Conservation (phyloP, 345 rosid species). For the Mangifera indica region DNA sequence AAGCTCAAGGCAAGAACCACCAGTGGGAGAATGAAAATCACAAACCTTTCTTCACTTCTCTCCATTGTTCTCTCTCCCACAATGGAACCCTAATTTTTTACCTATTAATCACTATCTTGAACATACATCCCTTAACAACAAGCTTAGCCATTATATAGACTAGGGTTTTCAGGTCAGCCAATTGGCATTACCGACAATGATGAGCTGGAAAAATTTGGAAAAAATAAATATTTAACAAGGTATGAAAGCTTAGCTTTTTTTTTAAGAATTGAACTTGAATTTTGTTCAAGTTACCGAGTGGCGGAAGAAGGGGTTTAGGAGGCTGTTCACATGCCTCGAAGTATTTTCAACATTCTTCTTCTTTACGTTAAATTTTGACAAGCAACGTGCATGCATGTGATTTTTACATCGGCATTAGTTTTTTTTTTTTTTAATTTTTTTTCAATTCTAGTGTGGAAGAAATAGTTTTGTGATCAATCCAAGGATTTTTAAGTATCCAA, state of each 20-base stretch:
- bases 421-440: constrained; percentile 10
- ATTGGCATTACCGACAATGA: constrained; percentile 10
- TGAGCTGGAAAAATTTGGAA: constrained; percentile 9
- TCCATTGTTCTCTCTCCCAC: constrained; percentile 13
- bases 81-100: constrained; percentile 9
- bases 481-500: constrained; percentile 11
- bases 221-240: background rate
- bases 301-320: constrained; percentile 13
- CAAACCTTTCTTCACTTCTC: background rate
- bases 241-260: background rate
- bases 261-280: background rate
- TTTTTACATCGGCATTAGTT: constrained; percentile 27
- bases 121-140: too few species aligned
- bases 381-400: constrained; percentile 45
- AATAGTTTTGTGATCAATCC: constrained; percentile 23
- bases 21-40: constrained; percentile 9
- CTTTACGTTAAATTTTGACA: constrained; percentile 16
- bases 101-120: background rate
- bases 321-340: constrained; percentile 34
- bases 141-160: constrained; percentile 28
- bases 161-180: constrained; percentile 4
- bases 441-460: constrained; percentile 2
- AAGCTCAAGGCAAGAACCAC: constrained; percentile 34
- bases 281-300: constrained; percentile 21
- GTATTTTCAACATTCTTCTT: constrained; percentile 33